Evolutionary conservation across 371 early-diverging fungal species (phyloP).

Genomic region (Mucor racemosus): DNA sequence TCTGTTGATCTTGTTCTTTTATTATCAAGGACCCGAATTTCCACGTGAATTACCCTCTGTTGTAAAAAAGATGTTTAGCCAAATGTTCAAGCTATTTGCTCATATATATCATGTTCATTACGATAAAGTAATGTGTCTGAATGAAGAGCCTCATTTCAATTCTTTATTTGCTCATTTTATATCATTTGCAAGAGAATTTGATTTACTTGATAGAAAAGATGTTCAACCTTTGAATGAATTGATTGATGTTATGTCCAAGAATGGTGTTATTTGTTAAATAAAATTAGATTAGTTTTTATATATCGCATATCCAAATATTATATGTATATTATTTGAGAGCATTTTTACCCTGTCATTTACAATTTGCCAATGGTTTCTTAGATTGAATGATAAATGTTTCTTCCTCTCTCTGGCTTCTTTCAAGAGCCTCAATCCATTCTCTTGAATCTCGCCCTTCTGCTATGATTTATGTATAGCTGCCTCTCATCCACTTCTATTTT

Average conservation of each 20-base stretch:
- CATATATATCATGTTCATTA: slow-evolving; percentile 95
- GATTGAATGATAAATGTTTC: too few species aligned
- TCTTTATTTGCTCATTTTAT: slow-evolving; percentile 94
- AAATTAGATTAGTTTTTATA: not conserved
- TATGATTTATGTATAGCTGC: too few species aligned
- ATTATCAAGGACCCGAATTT: slow-evolving; percentile 62
- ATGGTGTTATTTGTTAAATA: slow-evolving; percentile 26
- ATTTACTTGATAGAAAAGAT: slow-evolving; percentile 93
- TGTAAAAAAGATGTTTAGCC: slow-evolving; percentile 76
- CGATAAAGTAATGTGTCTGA: slow-evolving; percentile 80
- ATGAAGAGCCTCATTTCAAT: slow-evolving; percentile 91
- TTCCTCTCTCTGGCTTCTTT: too few species aligned
- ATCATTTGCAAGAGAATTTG: slow-evolving; percentile 91
- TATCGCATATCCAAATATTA: too few species aligned
- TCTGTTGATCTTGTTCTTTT: not conserved
- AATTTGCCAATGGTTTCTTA: too few species aligned
- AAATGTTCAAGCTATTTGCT: slow-evolving; percentile 89
- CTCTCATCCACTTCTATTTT: too few species aligned
- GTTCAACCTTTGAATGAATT: slow-evolving; percentile 81
- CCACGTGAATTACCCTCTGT: slow-evolving; percentile 80
- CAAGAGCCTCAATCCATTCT: too few species aligned
- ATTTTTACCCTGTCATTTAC: too few species aligned
- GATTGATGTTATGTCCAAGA: slow-evolving; percentile 50
- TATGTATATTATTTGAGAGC: too few species aligned
- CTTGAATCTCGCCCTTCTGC: too few species aligned